Evolutionary conservation across 2,329 filamentous ascomycete genomes (phyloP), one percentile per base, ranked within the genome.

Genomic region (Parastagonospora avenae): DNA sequence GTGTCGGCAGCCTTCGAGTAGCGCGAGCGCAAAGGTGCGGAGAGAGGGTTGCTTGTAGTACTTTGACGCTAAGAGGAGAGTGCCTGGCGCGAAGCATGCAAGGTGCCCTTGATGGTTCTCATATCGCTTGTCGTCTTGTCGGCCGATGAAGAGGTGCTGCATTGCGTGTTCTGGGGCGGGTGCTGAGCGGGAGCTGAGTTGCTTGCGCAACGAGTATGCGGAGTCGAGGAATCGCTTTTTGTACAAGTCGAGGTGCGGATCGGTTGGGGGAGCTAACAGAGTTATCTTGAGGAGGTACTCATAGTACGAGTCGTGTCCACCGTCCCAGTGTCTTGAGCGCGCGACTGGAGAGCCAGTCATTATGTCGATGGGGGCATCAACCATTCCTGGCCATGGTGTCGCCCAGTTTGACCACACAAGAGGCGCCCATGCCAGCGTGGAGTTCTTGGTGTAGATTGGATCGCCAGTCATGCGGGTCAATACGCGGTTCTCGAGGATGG

Each of bases 371-470:
- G 76, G 77, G 2, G 66, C 71, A 39, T 77, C 72, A 12, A 77
- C 59, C 54, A 79, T 70, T 3, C 77, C 77, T 10, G 66, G 57
- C 65, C 70, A 75, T 9, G 73, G 67, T 19, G 75, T 67, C 11
- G 60, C 46, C 66, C 72, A 76, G 47, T 72, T 73, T 30, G 68
- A 73, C 75, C 76, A 78, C 8, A 79, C 76, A n/a, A 79, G 63
- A 27, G 74, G 72, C 24, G 72, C 68, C 77, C 77, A 78, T 24
- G 76, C 74, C 40, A 64, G 62, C 4, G 76, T 78, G 2, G 77
- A 72, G 51, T 78, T 78, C 30, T 48, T 63, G 8, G 68, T 62
- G 57, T 78, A 79, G n/a, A 71, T 63, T 4, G 54, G 46, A 36
- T 77, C 59, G 15, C 73, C 73, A 12, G 74, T 78, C 48, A 79